Evolutionary conservation across 495 filamentous ascomycete species (phyloP).

Genomic region (Penicillium angulare): DNA sequence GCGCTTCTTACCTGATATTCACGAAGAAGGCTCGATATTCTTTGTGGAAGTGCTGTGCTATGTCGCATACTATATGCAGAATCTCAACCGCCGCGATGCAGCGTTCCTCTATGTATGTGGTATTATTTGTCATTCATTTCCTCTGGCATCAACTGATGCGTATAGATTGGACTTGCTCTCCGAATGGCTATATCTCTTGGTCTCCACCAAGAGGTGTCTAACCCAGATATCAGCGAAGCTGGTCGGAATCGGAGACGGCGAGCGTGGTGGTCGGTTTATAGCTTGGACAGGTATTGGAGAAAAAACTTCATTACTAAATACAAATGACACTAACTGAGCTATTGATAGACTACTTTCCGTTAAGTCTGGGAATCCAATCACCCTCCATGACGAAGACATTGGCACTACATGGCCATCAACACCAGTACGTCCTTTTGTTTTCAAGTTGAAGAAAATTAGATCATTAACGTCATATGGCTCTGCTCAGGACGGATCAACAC

Average conservation of each 20-base stretch:
- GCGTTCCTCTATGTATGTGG: conserved; percentile 44
- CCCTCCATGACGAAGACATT: conserved; percentile 51
- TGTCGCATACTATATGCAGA: conserved; percentile 54
- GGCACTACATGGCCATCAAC: conserved; percentile 38
- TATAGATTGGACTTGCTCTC: conserved; percentile 46
- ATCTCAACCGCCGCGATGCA: conserved; percentile 48
- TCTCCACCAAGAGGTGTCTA: conserved; percentile 47
- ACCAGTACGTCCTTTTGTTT: conserved; percentile 21
- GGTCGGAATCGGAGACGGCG: conserved; percentile 46
- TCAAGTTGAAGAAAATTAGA: too few relatives aligned
- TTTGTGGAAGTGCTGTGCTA: conserved; percentile 52
- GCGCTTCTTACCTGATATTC: conserved; percentile 47
- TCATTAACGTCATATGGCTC: conserved; percentile 8
- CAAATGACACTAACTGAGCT: background rate
- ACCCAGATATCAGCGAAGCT: conserved; percentile 27
- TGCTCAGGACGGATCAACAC: conserved; percentile 21
- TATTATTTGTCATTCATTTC: background rate
- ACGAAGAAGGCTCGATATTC: conserved; percentile 50
- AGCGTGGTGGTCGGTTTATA: conserved; percentile 55
- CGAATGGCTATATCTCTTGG: conserved; percentile 53
- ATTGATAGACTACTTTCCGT: conserved; percentile 37
- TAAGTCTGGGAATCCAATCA: conserved; percentile 51
- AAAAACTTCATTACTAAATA: background rate
- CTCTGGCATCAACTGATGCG: conserved; percentile 1
- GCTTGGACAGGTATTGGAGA: conserved; percentile 39